Evolutionary conservation across 331 rosid genomes (phyloP), one percentile per base, ranked within the genome.

Genomic region (Erythrophleum ivorense): DNA sequence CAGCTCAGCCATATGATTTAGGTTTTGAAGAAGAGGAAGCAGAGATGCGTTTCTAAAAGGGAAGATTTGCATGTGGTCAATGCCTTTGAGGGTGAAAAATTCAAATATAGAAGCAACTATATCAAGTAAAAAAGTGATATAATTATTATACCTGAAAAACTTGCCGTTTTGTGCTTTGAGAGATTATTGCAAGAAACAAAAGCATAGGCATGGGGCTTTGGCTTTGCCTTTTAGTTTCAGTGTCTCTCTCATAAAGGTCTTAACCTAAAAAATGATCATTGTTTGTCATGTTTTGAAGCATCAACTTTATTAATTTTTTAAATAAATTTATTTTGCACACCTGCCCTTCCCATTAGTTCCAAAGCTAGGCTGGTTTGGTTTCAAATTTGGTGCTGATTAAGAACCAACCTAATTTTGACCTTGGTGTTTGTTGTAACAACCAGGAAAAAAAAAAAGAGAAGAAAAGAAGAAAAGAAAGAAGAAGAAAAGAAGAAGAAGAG

Each of bases 181-280:
- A 36, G 7, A 29, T 60, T 14, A 52, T 60, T 33, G 34, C 41
- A 21, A 16, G 48, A 73, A 59, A 52, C 43, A 45, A 41, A 41
- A 31, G 33, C 43, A 75, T 1, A 43, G 78, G 87, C 45, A 86
- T 88, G 92, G 90, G 90, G n/a, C 66, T 76, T 82, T 46, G 73
- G 11, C 54, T 76, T 58, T 58, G 58, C 81, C 68, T 82, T 34
- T 34, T 50, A 68, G 7, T 36, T 68, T 63, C 34, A 14, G 50
- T 45, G 33, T 68, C 55, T 57, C 11, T 46, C 3, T 48, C 65
- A 73, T n/a, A 54, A 52, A 34, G 18, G 68, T 43, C 8, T 29
- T 29, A 19, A 57, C 16, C 4, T 33, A 6, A 60, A 18, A 12
- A 24, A 62, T 13, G 29, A 29, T 31, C 1, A 60, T 12, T 11